phyloP scores from a whole-genome alignment of 2,329 filamentous ascomycete species.

The Aspergillus neotritici region DNA sequence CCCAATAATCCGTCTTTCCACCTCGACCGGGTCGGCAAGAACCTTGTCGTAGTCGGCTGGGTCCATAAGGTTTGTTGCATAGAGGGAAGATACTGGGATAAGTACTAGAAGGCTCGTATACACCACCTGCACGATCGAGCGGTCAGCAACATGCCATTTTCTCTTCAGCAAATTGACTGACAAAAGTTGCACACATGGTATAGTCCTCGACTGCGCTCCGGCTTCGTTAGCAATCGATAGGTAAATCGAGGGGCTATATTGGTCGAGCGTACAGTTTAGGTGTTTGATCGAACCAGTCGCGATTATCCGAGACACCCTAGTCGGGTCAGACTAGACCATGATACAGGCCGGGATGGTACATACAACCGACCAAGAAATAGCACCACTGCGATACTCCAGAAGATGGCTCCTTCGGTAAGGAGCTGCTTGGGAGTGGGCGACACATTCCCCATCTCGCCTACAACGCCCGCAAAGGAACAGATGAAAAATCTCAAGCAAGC shows the following conservation, averaged over 20 bases:
- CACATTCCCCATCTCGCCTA: constrained; percentile 22
- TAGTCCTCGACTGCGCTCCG: constrained; percentile 32
- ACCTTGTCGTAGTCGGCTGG: constrained; percentile 28
- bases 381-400: constrained; percentile 27
- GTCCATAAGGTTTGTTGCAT: constrained; percentile 37
- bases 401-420: constrained; percentile 24
- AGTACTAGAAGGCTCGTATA: constrained; percentile 31
- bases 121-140: constrained; percentile 23
- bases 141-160: neutral
- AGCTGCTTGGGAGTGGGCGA: constrained; percentile 28
- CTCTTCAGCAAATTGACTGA: constrained; percentile 16
- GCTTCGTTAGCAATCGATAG: neutral
- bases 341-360: constrained; percentile 1
- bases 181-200: constrained; percentile 34
- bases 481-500: too few species aligned
- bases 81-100: constrained; percentile 34
- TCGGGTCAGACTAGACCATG: constrained; percentile 3
- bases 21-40: constrained; percentile 33
- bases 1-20: constrained; percentile 40
- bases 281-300: constrained; percentile 25
- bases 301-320: constrained; percentile 23
- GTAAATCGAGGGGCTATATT: neutral
- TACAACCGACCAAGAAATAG: constrained; percentile 28
- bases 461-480: too few species aligned
- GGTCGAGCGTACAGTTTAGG: constrained; percentile 20